These are phyloP conservation scores for Lonicera japonica DNA, from an alignment of 129 eudicot genomes.

Conservation along the genomic window DNA sequence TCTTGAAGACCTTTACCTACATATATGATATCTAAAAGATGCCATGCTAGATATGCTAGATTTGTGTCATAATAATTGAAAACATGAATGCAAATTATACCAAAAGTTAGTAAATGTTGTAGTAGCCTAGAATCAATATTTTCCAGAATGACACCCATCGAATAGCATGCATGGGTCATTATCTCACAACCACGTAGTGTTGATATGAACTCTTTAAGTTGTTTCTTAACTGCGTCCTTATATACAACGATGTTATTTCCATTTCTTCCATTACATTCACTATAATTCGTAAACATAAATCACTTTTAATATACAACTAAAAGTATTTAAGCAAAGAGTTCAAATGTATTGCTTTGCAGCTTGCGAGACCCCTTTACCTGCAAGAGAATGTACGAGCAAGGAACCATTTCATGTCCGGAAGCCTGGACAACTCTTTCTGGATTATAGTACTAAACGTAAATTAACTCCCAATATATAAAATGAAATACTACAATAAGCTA, in stretches of 20 bases:
- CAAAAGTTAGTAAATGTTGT: slow-evolving; percentile 67
- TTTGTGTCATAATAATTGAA: neutral
- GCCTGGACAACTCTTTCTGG: slow-evolving; percentile 74
- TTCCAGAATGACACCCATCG: slow-evolving; percentile 50
- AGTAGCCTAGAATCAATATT: slow-evolving; percentile 52
- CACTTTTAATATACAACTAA: neutral
- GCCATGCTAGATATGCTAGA: slow-evolving; percentile 18
- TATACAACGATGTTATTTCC: slow-evolving; percentile 80
- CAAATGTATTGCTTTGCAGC: neutral
- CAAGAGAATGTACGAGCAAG: slow-evolving; percentile 78
- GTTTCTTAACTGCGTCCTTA: slow-evolving; percentile 90
- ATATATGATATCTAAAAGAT: slow-evolving; percentile 12
- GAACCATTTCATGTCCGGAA: slow-evolving; percentile 94
- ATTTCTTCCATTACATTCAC: slow-evolving; percentile 91
- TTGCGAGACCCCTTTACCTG: slow-evolving; percentile 57
- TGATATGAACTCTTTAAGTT: slow-evolving; percentile 83
- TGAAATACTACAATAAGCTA: neutral
- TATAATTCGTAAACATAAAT: slow-evolving; percentile 27
- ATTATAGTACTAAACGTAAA: slow-evolving; percentile 56
- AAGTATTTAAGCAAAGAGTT: neutral
- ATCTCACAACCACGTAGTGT: slow-evolving; percentile 86
- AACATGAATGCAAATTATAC: slow-evolving; percentile 28
- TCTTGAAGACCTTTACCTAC: slow-evolving; percentile 83
- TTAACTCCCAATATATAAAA: slow-evolving; percentile 46
- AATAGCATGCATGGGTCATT: slow-evolving; percentile 62